Percentiles rank a stretch among this genome's conserved stretches.
phyloP scores from a whole-genome alignment of 345 rosid species.

The Aurinia saxatilis region DNA sequence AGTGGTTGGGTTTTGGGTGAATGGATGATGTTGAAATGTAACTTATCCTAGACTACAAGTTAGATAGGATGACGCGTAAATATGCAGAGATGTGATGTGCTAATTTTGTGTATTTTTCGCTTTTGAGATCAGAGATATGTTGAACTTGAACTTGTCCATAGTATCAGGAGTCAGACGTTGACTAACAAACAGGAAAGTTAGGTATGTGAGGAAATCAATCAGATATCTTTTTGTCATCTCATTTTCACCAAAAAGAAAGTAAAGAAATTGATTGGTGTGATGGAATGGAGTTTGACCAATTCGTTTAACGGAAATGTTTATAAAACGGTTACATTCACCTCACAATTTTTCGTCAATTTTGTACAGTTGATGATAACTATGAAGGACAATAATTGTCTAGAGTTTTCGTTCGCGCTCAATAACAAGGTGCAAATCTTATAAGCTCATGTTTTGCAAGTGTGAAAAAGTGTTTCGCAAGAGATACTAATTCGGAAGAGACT shows the following conservation, averaged over 20 bases:
- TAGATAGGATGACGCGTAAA: neutral
- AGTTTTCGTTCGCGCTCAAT: neutral
- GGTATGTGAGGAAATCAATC: conserved; percentile 9
- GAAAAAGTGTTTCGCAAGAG: too few relatives aligned
- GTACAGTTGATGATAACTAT: too few relatives aligned
- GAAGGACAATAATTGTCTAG: neutral
- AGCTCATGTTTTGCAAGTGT: too few relatives aligned
- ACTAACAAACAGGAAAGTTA: conserved; percentile 12
- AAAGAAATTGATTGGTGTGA: neutral
- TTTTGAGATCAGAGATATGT: neutral
- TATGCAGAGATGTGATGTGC: neutral
- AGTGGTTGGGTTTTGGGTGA: conserved; percentile 18
- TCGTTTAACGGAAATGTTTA: neutral
- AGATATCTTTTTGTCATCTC: neutral
- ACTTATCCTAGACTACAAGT: neutral
- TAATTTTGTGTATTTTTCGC: neutral
- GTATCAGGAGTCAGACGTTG: neutral
- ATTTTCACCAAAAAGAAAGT: neutral
- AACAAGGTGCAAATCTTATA: too few relatives aligned
- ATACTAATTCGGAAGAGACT: too few relatives aligned
- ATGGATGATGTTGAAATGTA: conserved; percentile 17
- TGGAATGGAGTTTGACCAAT: neutral
- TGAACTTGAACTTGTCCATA: conserved; percentile 6
- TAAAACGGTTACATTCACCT: neutral
- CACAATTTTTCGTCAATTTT: too few relatives aligned